Base-by-base conservation (phyloP, 2,329 filamentous ascomycete genomes). In the Dothistroma septosporum region DNA sequence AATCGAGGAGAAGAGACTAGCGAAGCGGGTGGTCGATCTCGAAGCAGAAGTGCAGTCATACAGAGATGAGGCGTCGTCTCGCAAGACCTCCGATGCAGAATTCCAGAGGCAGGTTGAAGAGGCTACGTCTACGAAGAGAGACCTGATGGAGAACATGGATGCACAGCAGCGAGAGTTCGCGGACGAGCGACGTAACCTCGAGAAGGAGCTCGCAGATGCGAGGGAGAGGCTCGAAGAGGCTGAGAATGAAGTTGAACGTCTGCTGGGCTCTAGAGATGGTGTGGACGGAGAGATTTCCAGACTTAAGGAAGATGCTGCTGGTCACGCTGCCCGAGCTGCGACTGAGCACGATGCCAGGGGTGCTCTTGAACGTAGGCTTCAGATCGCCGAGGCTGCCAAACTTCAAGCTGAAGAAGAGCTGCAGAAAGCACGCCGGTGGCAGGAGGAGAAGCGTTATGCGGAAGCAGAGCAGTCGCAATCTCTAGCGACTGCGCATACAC, bases 101-200 rank as follows among this genome's bases (percentile, higher is more conserved):
- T 84, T 84, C 71, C 87, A 83, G 77, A 84, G 80, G 70, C 87
- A 87, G 69, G 84, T 96, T 63, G 86, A 94, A 64, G 93, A 97
- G 74, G 90, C 86, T 6, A 91, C 94, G 68, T 92, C 91, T 2
- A 97, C 90, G 0, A 99, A 99, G 75, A 89, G 90, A 68, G 94
- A 97, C 74, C 84, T 99, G 10, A 86, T 99, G 76, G 88, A 91
- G 66, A 99, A 99, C 71, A 91, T 99, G 78, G 92, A 97, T 72
- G 88, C 92, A 12, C 85, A 95, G 66, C 91, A 97, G 75, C 86
- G 86, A 28, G 94, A 97, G 70, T 97, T 96, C 67, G 82, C 89
- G 37, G 86, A 87, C 54, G 93, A 97, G 75, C 86, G 94, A 44
- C 91, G 89, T 70, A 89, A 87, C 10, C 80, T 97, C 0, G 90